Evolutionary conservation across 768 basidiomycete genomes (phyloP).

Genomic region (Rhodotorula babjevae): DNA sequence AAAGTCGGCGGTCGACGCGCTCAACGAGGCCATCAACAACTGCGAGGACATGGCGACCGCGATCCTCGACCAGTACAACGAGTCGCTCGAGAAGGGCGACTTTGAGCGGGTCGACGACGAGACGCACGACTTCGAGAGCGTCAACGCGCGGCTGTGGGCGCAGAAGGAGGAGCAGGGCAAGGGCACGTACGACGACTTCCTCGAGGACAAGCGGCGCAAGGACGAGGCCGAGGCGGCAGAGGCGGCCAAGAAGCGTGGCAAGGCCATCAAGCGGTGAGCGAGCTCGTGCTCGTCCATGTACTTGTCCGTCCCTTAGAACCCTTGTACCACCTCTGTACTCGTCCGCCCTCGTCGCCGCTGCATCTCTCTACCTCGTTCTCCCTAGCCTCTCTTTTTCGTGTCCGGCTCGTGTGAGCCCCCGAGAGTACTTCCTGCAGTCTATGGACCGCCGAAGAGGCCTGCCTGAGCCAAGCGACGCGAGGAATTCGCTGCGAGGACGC

Average conservation of each 20-base stretch:
- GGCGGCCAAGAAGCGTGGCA: neutral
- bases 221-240: slow-evolving; percentile 7
- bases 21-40: slow-evolving; percentile 39
- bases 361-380: neutral
- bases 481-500: no score
- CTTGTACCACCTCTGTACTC: neutral
- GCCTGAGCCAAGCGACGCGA: no score
- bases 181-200: slow-evolving; percentile 28
- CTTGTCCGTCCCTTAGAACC: neutral
- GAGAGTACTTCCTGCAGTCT: no score
- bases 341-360: neutral
- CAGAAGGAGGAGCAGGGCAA: slow-evolving; percentile 30
- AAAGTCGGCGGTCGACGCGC: slow-evolving; percentile 59
- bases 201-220: slow-evolving; percentile 16
- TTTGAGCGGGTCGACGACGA: slow-evolving; percentile 36
- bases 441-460: no score
- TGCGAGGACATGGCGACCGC: slow-evolving; percentile 34
- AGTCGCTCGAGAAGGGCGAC: slow-evolving; percentile 31
- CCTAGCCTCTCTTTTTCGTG: neutral
- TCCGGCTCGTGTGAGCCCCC: neutral
- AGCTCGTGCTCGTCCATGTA: neutral
- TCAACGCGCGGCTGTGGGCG: slow-evolving; percentile 32
- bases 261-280: slow-evolving; percentile 24
- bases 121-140: slow-evolving; percentile 31
- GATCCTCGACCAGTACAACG: slow-evolving; percentile 37